These are phyloP conservation scores for Rhodotorula kratochvilovae DNA, from an alignment of 768 basidiomycete genomes.

Conservation along the genomic window DNA sequence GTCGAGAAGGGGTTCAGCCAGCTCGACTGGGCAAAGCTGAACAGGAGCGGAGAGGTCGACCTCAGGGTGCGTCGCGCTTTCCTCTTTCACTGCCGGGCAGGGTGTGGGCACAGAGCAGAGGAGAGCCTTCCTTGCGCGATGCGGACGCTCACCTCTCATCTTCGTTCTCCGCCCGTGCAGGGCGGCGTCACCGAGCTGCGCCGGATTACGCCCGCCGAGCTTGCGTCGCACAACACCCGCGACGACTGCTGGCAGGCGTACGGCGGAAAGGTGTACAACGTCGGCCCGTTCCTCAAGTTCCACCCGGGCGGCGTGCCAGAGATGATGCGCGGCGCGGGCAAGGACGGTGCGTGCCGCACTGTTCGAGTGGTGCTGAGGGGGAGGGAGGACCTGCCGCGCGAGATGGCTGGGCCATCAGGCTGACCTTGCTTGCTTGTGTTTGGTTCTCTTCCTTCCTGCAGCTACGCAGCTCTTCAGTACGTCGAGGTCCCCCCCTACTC, in stretches of 20 bases:
- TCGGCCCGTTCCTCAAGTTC: conserved; percentile 81
- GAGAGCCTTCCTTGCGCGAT: rapidly evolving
- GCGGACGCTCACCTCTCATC: not conserved
- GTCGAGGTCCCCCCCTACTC: no score
- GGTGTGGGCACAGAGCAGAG: no score
- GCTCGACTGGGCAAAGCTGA: conserved; percentile 88
- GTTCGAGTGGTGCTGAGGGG: no score
- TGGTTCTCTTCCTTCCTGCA: not conserved
- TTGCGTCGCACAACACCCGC: conserved; percentile 72
- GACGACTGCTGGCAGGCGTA: conserved; percentile 92
- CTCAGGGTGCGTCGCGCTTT: conserved; percentile 56
- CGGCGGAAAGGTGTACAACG: conserved; percentile 92
- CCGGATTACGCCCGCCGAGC: conserved; percentile 68
- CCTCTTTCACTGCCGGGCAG: not conserved
- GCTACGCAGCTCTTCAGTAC: conserved; percentile 80
- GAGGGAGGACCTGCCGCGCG: no score
- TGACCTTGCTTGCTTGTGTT: no score
- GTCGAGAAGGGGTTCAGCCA: conserved; percentile 86
- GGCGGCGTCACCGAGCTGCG: conserved; percentile 64
- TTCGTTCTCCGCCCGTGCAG: conserved; percentile 46
- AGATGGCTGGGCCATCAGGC: no score
- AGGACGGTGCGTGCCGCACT: conserved; percentile 74
- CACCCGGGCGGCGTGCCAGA: conserved; percentile 94
- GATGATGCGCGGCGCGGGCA: conserved; percentile 87
- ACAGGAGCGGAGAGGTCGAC: conserved; percentile 67